Conservation (phyloP, 176 grass and related monocot species). For the Ampelocalamus luodianensis region DNA sequence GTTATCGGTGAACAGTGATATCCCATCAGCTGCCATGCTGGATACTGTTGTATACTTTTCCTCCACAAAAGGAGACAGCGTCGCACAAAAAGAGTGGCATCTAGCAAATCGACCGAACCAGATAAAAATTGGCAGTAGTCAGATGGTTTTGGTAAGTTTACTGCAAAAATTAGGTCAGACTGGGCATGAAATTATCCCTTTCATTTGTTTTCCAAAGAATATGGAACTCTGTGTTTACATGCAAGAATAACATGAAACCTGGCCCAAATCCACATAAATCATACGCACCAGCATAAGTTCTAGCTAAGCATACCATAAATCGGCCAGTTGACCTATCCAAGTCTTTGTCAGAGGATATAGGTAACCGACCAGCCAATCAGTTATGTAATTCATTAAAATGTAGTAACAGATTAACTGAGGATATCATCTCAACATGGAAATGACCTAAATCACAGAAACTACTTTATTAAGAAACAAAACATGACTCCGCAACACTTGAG, state of each 20-base stretch:
- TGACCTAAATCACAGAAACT: background rate
- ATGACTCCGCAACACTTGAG: background rate
- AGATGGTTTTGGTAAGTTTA: background rate
- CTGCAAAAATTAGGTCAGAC: background rate
- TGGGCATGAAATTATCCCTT: background rate
- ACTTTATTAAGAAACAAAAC: background rate
- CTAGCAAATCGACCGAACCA: background rate
- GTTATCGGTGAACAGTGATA: background rate
- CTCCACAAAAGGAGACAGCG: background rate
- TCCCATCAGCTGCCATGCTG: background rate
- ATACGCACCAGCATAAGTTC: background rate
- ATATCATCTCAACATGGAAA: background rate
- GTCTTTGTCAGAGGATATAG: background rate
- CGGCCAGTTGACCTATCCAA: background rate
- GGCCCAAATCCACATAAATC: background rate
- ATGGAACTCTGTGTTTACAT: background rate
- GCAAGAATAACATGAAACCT: background rate
- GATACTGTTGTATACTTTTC: background rate
- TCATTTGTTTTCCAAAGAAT: background rate
- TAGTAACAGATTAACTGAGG: background rate
- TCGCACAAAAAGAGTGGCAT: background rate
- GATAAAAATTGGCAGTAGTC: background rate
- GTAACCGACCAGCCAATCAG: background rate
- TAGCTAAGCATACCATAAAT: conserved; percentile 6
- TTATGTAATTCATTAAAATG: background rate